These are phyloP conservation scores for Novymonas esmeraldas DNA, from an alignment of 208 protist species.

Conservation along the genomic window DNA sequence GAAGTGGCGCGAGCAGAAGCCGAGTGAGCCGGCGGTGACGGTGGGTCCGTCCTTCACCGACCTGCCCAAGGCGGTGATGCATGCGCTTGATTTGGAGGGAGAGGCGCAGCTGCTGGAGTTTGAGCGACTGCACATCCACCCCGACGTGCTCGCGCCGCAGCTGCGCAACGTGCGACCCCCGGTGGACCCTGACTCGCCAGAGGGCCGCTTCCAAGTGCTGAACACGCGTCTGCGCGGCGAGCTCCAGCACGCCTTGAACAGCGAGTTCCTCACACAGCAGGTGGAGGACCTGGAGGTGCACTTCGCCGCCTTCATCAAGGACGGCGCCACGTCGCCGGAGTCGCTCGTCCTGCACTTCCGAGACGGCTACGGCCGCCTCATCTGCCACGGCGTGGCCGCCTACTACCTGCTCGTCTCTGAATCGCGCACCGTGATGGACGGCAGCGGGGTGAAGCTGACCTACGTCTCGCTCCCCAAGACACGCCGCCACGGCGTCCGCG, in stretches of 20 bases:
- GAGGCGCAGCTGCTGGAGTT: conserved; percentile 54
- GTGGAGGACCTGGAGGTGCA: conserved; percentile 82
- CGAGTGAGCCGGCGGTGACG: conserved; percentile 15
- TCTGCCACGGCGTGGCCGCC: conserved; percentile 85
- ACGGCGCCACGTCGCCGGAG: conserved; percentile 34
- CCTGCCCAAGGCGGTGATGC: conserved; percentile 56
- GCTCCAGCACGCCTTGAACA: conserved; percentile 81
- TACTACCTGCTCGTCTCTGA: conserved; percentile 83
- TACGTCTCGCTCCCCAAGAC: conserved; percentile 68
- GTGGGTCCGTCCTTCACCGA: conserved; percentile 55
- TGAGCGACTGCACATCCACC: conserved; percentile 19
- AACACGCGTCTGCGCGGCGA: conserved; percentile 76
- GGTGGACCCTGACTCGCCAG: conserved; percentile 59
- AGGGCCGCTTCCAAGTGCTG: conserved; percentile 71
- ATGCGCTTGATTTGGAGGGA: conserved; percentile 69
- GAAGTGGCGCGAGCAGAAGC: conserved; percentile 39
- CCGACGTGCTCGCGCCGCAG: conserved; percentile 23
- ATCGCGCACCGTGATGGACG: conserved; percentile 48
- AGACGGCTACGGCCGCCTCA: conserved; percentile 85
- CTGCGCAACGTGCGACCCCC: conserved; percentile 26
- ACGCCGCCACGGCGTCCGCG: conserved; percentile 35
- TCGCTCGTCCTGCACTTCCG: conserved; percentile 74
- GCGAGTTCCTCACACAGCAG: conserved; percentile 76
- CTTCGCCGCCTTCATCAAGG: conserved; percentile 63
- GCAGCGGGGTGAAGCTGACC: conserved; percentile 63